Evolutionary conservation across 2,329 filamentous ascomycete genomes (phyloP), one percentile per base, ranked within the genome.

Genomic region (Penicillium sp.): DNA sequence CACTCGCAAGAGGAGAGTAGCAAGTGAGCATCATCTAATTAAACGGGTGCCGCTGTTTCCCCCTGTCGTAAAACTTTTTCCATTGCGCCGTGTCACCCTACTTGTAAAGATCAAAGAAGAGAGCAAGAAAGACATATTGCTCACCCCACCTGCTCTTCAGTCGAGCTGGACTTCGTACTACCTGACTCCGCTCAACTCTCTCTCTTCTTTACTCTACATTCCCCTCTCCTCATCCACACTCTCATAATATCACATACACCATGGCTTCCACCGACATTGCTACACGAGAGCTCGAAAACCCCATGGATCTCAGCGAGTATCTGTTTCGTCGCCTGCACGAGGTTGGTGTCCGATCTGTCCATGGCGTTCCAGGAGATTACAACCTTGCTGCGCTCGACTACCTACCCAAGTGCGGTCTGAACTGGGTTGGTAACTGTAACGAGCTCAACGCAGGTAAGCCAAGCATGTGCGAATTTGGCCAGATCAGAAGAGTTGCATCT

Each of bases 311-410:
- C 25, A 68, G 68, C 6, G 70, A 77, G 49, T 79, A 78, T 54
- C 66, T 78, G 24, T 78, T 77, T 59, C 66, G 65, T 26, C 69
- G 76, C 42, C 65, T 79, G 12, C 64, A 70, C 48, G 68, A 79
- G 57, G 66, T 76, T 28, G 76, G 76, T 13, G 66, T 79, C 34
- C 66, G 70, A 38, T 68, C 73, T 5, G 64, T 78, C 27, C 75
- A 78, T 58, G 77, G 77, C 29, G 67, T 79, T 13, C 77, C 77
- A 26, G 77, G 69, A 13, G 85, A 89, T 67, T 88, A 85, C 71
- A 88, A 88, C 63, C 75, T 88, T 42, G 71, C 72, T 8, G 75
- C 78, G 26, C 69, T 83, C 46, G 80, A 83, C 63, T 81, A 81
- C 57, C 63, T 83, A 13, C 69, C 76, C 25, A 77, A 77, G 47